Evolutionary conservation across 768 basidiomycete genomes (phyloP).

Genomic region (Russula sp.): DNA sequence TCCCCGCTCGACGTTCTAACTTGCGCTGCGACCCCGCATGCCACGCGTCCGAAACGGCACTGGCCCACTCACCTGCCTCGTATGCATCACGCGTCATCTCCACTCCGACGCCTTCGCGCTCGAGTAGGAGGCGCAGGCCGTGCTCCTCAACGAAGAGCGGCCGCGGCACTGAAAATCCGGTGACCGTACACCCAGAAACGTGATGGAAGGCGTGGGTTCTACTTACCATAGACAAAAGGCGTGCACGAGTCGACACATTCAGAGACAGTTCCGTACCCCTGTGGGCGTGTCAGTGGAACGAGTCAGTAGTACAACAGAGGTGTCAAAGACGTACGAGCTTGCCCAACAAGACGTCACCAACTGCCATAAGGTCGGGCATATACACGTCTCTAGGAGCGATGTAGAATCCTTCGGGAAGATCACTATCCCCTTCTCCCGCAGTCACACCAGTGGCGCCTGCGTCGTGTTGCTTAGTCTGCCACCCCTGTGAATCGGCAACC

Average conservation of each 20-base stretch:
- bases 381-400: constrained; percentile 73
- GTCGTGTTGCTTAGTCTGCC: constrained; percentile 30
- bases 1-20: constrained; percentile 42
- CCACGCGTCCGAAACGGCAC: constrained; percentile 53
- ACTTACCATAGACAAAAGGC: constrained; percentile 69
- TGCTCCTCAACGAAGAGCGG: constrained; percentile 80
- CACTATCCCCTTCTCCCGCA: constrained; percentile 30
- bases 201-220: background rate
- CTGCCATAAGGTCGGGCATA: constrained; percentile 76
- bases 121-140: constrained; percentile 60
- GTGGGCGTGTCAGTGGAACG: constrained; percentile 7
- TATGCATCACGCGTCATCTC: constrained; percentile 60
- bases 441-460: constrained; percentile 22
- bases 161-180: constrained; percentile 48
- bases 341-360: constrained; percentile 68
- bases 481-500: constrained; percentile 52
- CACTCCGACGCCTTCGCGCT: constrained; percentile 59
- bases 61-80: constrained; percentile 70
- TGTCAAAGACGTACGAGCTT: constrained; percentile 52
- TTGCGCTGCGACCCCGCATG: constrained; percentile 43
- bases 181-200: background rate
- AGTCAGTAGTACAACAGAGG: background rate
- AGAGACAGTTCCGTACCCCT: constrained; percentile 80
- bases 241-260: constrained; percentile 74
- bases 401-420: constrained; percentile 63